Evolutionary conservation across 306 rosid species (phyloP).

Genomic region (Datisca glomerata): DNA sequence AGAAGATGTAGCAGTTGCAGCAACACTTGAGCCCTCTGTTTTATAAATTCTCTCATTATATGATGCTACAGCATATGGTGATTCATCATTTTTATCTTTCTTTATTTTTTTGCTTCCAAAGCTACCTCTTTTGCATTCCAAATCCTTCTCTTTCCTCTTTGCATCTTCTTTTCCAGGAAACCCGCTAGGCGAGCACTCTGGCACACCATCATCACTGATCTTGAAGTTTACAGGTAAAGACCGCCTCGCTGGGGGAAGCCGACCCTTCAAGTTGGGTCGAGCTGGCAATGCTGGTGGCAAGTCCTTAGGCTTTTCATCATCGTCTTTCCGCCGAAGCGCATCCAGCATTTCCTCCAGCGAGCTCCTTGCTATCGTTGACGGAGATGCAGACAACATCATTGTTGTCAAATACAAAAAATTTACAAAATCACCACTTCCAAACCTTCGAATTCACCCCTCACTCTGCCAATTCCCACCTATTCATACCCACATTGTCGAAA

Average conservation of each 20-base stretch:
- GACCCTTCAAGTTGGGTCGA: constrained; percentile 61
- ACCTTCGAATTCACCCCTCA: constrained; percentile 19
- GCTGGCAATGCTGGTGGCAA: constrained; percentile 94
- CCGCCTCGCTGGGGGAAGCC: constrained; percentile 65
- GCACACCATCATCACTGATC: constrained; percentile 10
- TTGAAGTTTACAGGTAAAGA: constrained; percentile 50
- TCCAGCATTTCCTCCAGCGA: constrained; percentile 96
- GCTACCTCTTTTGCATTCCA: constrained; percentile 32
- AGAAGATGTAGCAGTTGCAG: no score
- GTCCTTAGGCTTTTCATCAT: constrained; percentile 65
- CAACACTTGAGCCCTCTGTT: constrained; percentile 14
- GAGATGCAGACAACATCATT: constrained; percentile 63
- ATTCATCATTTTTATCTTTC: constrained; percentile 34
- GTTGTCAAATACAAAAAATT: constrained; percentile 14
- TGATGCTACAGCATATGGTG: constrained; percentile 41
- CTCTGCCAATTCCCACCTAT: not conserved
- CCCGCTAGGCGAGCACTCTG: constrained; percentile 23
- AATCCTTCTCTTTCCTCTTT: constrained; percentile 32
- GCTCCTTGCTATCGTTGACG: constrained; percentile 55
- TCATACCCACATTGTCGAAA: constrained; percentile 14
- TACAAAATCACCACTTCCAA: constrained; percentile 11
- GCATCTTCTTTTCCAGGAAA: constrained; percentile 26
- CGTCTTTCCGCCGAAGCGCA: constrained; percentile 70
- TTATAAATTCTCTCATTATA: constrained; percentile 21
- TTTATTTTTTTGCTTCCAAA: constrained; percentile 52